phyloP scores from a whole-genome alignment of 495 filamentous ascomycete species.

The Lepidopterella palustris region DNA sequence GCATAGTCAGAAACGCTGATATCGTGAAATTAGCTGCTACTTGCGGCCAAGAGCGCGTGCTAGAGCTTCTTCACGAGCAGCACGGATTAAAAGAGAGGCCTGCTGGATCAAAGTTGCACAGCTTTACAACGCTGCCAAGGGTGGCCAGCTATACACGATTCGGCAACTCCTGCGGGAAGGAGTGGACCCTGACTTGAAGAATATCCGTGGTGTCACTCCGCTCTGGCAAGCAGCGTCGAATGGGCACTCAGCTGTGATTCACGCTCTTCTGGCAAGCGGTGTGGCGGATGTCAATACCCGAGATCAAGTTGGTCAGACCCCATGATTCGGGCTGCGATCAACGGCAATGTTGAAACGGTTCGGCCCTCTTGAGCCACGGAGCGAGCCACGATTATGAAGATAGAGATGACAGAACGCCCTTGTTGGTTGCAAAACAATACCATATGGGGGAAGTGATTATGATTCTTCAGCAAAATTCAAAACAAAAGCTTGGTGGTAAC shows the following conservation, averaged over 20 bases:
- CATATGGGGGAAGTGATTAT: too few relatives aligned
- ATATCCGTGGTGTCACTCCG: neutral
- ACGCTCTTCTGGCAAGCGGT: neutral
- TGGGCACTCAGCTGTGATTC: neutral
- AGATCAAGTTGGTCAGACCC: neutral
- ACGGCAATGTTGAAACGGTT: neutral
- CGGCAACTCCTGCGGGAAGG: neutral
- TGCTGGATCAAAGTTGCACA: neutral
- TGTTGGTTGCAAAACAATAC: neutral
- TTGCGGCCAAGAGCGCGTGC: neutral
- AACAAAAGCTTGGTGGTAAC: too few relatives aligned
- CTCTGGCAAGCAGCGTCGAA: neutral
- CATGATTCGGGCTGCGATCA: neutral
- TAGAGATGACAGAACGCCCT: neutral
- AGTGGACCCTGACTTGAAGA: neutral
- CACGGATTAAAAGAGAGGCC: neutral
- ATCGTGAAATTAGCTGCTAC: neutral
- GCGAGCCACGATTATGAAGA: neutral
- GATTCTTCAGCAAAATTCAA: too few relatives aligned
- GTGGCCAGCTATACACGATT: neutral
- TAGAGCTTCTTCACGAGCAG: neutral
- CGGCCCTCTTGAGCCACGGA: neutral
- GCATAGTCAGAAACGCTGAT: neutral
- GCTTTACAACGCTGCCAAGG: neutral
- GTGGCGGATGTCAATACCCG: neutral